Base-by-base conservation (phyloP, 2,329 filamentous ascomycete genomes). In the Cadophora malorum region DNA sequence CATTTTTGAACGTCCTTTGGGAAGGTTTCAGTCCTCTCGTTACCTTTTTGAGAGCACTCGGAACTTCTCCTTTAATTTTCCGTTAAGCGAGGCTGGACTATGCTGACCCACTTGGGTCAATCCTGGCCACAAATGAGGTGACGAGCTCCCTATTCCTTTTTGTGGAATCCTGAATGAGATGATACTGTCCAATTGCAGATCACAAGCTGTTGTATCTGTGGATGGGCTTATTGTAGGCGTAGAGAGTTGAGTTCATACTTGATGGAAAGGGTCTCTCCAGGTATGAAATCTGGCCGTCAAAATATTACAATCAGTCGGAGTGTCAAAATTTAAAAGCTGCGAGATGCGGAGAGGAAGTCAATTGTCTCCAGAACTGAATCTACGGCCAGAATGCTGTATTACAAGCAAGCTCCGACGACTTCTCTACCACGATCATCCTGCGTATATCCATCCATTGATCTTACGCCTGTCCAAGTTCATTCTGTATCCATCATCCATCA, bases 381-480 rank as follows among this genome's bases (percentile, higher is more conserved):
- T 58, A 58, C 16, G 31, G 55, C 23, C 19, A 58, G n/a, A 12
- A 14, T 19, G 33, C 31, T 4, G 55, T 58, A 31, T 25, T 58
- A 38, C 19, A 38, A 58, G 55, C 55, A 58, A 33, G 8, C 38
- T 28, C 53, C 53, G 25, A 35, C 25, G 52, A 64, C 41, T 19
- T 58, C n/a, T 38, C 6, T 33, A 19, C 41, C 41, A 45, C 52
- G 10, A 45, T 58, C 38, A 47, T 25, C 38, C 38, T 50, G 25
- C 47, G 31, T 50, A 64, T 64, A 55, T 63, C 49, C 33, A 63
- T 63, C 61, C 61, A 63, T 10, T 14, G 31, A n/a, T 38, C 52
- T 35, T 35, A n/a, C 53, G 16, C 31, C 33, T n/a, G 31, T 58
- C 33, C 33, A 38, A 10, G 12, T 14, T 19, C 55, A 33, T 31